phyloP scores from a whole-genome alignment of 106 monocot genomes.

The Agapanthus africanus region DNA sequence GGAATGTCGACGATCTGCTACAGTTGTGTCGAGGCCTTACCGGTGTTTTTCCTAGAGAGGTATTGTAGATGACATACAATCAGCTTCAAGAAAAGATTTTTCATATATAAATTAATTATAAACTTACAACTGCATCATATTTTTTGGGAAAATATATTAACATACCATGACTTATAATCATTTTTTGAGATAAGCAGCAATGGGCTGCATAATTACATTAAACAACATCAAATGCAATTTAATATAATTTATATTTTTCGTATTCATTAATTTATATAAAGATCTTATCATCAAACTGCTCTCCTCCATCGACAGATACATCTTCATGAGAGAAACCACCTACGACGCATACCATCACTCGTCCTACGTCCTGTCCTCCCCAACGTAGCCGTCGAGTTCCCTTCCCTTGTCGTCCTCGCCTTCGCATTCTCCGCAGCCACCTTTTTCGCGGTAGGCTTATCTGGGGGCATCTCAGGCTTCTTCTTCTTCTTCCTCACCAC shows the following conservation, averaged over 20 bases:
- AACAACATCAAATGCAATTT: too few relatives aligned
- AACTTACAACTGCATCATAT: too few relatives aligned
- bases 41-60: conserved; percentile 86
- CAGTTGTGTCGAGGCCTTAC: conserved; percentile 87
- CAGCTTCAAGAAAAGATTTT: too few relatives aligned
- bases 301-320: conserved; percentile 36
- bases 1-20: conserved; percentile 90
- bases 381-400: conserved; percentile 65
- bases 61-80: too few relatives aligned
- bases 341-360: conserved; percentile 95
- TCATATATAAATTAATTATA: too few relatives aligned
- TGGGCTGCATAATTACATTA: too few relatives aligned
- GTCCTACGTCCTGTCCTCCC: conserved; percentile 97
- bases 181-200: too few relatives aligned
- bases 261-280: too few relatives aligned
- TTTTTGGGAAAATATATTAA: too few relatives aligned
- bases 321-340: conserved; percentile 93
- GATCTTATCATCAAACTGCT: too few relatives aligned
- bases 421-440: conserved; percentile 63
- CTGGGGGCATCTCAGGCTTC: conserved; percentile 62
- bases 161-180: too few relatives aligned
- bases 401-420: conserved; percentile 61
- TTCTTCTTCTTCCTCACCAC: conserved; percentile 66
- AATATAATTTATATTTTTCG: too few relatives aligned
- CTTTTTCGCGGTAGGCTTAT: conserved; percentile 81